Evolutionary conservation across 116 monocot genomes (phyloP).

Genomic region (Dioscorea cayenensis): DNA sequence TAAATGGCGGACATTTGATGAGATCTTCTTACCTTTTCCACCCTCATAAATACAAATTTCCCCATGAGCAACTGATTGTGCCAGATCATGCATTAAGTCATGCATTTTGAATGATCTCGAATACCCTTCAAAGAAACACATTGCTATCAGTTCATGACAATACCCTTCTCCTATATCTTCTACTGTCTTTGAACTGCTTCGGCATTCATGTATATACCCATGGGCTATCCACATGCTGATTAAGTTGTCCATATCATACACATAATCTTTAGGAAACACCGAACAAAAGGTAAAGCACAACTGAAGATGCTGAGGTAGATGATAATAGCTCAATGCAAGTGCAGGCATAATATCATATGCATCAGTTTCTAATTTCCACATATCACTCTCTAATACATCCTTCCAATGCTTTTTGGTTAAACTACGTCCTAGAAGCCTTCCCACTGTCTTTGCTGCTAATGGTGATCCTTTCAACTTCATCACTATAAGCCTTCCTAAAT

Average conservation of each 20-base stretch:
- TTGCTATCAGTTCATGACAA: neutral
- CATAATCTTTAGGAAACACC: conserved; percentile 3
- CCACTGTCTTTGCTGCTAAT: conserved; percentile 2
- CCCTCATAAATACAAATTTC: too few species aligned
- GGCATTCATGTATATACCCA: neutral
- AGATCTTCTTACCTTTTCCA: too few species aligned
- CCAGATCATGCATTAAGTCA: neutral
- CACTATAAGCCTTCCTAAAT: neutral
- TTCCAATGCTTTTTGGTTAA: too few species aligned
- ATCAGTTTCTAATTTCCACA: too few species aligned
- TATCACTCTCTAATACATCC: too few species aligned
- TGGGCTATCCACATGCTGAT: conserved; percentile 6
- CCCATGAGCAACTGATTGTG: neutral
- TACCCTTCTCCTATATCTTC: neutral
- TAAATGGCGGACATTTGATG: neutral
- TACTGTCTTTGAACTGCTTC: neutral
- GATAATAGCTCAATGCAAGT: neutral
- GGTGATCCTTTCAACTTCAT: conserved; percentile 1
- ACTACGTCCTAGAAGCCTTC: neutral
- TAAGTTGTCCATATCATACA: neutral
- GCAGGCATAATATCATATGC: too few species aligned
- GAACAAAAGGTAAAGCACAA: conserved; percentile 6
- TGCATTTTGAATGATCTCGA: neutral
- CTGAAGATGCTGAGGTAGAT: neutral
- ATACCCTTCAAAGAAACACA: neutral